Evolutionary conservation across 2,329 filamentous ascomycete genomes (phyloP).

Genomic region (Paraconiothyrium sp.): DNA sequence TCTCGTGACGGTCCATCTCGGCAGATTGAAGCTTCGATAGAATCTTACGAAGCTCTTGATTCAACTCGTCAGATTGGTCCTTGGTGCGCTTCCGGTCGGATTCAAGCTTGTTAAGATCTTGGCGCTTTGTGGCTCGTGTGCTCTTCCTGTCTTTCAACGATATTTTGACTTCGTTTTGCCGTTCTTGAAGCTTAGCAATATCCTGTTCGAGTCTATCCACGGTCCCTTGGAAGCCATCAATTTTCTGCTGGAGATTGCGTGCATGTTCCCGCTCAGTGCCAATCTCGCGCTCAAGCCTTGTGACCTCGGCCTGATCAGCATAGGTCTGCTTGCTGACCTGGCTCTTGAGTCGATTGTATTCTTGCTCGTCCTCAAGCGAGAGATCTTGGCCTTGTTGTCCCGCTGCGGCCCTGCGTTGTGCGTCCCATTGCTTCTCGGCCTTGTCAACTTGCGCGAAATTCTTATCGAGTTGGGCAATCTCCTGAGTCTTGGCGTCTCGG

Average conservation of each 20-base stretch:
- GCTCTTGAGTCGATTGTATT: conserved; percentile 85
- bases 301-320: conserved; percentile 81
- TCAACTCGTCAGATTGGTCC: conserved; percentile 84
- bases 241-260: conserved; percentile 86
- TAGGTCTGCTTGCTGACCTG: conserved; percentile 87
- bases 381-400: conserved; percentile 88
- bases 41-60: conserved; percentile 88
- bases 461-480: conserved; percentile 78
- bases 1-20: conserved; percentile 85
- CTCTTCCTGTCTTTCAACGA: conserved; percentile 73
- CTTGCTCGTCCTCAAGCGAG: conserved; percentile 84
- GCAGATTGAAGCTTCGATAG: conserved; percentile 83
- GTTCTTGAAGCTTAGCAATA: conserved; percentile 72
- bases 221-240: conserved; percentile 79
- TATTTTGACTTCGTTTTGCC: conserved; percentile 70
- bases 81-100: conserved; percentile 62
- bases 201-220: conserved; percentile 79
- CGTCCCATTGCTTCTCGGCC: conserved; percentile 87
- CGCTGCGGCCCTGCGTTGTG: conserved; percentile 83
- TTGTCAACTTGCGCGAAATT: conserved; percentile 87
- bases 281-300: conserved; percentile 85
- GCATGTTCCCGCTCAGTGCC: conserved; percentile 93
- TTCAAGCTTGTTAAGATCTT: conserved; percentile 76
- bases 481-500: conserved; percentile 73
- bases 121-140: conserved; percentile 89